These are phyloP conservation scores for Colletotrichum melonis DNA, from an alignment of 2,329 filamentous ascomycete genomes.

Conservation along the genomic window DNA sequence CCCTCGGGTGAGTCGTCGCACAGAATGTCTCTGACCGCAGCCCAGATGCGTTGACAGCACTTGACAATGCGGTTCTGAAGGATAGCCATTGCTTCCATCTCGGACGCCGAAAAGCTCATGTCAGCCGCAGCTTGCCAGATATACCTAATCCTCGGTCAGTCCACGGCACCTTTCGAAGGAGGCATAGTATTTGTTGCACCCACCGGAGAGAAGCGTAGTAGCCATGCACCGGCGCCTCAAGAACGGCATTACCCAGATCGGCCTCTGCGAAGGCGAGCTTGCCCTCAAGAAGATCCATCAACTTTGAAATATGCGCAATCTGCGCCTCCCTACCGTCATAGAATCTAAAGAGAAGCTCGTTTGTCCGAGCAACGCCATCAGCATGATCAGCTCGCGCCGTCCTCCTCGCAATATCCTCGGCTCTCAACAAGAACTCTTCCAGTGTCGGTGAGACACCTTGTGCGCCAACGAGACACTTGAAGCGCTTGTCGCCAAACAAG, in stretches of 20 bases:
- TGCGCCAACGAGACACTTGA: slow-evolving; percentile 37
- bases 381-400: slow-evolving; percentile 92
- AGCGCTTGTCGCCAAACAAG: slow-evolving; percentile 56
- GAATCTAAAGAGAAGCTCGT: slow-evolving; percentile 75
- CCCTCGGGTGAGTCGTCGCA: slow-evolving; percentile 97
- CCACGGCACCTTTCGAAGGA: slow-evolving; percentile 1
- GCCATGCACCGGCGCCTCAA: slow-evolving; percentile 75
- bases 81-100: slow-evolving; percentile 48
- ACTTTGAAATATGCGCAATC: slow-evolving; percentile 63
- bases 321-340: slow-evolving; percentile 55
- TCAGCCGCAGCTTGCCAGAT: slow-evolving; percentile 64
- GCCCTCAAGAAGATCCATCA: slow-evolving; percentile 71
- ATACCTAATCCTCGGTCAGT: slow-evolving; percentile 50
- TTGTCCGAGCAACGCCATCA: slow-evolving; percentile 86
- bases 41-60: slow-evolving; percentile 79
- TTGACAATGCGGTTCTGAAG: slow-evolving; percentile 68
- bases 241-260: slow-evolving; percentile 75
- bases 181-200: slow-evolving; percentile 29
- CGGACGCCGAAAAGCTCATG: slow-evolving; percentile 49
- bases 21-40: slow-evolving; percentile 78
- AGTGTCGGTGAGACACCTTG: slow-evolving; percentile 46
- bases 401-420: slow-evolving; percentile 68
- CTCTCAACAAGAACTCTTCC: slow-evolving; percentile 59
- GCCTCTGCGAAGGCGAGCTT: slow-evolving; percentile 72
- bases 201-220: slow-evolving; percentile 75